These are phyloP conservation scores for Tubosaeta sp. DNA, from an alignment of 768 basidiomycete species.

Conservation along the genomic window DNA sequence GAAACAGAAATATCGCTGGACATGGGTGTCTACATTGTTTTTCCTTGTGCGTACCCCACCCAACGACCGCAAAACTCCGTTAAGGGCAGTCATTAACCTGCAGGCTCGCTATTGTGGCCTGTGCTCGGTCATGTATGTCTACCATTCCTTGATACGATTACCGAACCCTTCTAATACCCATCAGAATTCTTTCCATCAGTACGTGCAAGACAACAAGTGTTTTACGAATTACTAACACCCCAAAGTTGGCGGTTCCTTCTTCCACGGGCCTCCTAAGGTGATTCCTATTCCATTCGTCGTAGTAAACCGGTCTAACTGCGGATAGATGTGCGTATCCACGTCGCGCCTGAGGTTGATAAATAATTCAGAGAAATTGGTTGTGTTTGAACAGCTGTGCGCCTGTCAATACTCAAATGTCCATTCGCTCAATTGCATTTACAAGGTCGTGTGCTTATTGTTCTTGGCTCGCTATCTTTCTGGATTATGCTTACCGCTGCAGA, in stretches of 20 bases:
- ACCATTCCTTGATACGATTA: too few relatives aligned
- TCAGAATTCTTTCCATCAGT: not conserved
- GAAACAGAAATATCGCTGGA: not conserved
- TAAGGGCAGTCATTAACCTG: not conserved
- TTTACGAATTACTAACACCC: not conserved
- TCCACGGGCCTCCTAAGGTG: not conserved
- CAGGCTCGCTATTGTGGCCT: slow-evolving; percentile 2
- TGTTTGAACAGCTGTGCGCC: not conserved
- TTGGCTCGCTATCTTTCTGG: not conserved
- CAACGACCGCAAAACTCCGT: not conserved
- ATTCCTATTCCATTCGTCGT: not conserved
- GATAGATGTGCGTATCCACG: not conserved
- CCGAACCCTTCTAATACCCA: not conserved
- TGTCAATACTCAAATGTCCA: not conserved
- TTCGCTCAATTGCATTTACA: not conserved
- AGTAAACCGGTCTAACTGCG: not conserved
- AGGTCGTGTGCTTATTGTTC: not conserved
- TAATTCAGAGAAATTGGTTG: not conserved
- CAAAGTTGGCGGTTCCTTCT: not conserved
- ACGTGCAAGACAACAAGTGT: not conserved
- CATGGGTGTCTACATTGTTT: not conserved
- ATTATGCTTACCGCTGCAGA: slow-evolving; percentile 3
- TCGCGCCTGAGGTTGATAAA: not conserved
- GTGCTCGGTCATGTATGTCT: not conserved
- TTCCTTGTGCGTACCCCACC: not conserved